Evolutionary conservation across 345 rosid genomes (phyloP).

Genomic region (Melaleuca quinquenervia): DNA sequence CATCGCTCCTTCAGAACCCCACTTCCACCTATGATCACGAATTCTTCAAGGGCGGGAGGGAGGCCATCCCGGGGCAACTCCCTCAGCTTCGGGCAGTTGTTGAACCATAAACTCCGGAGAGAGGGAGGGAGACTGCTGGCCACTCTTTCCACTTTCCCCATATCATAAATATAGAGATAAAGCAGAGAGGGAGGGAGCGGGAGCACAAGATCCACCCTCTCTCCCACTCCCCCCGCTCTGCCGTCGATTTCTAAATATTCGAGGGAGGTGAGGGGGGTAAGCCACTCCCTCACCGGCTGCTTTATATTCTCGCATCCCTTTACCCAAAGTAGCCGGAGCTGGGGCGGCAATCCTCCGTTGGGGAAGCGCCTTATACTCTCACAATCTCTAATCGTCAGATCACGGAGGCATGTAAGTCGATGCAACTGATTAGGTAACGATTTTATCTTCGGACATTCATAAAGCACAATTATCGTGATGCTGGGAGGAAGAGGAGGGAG

Average conservation of each 20-base stretch:
- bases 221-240: neutral
- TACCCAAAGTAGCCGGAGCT: fast-evolving
- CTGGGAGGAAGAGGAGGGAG: neutral
- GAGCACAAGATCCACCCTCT: neutral
- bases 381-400: fast-evolving
- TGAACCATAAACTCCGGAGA: fast-evolving
- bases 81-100: neutral
- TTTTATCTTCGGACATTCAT: neutral
- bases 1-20: neutral
- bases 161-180: fast-evolving
- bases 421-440: neutral
- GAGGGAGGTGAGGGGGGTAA: neutral
- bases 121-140: neutral
- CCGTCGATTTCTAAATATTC: fast-evolving
- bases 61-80: neutral
- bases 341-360: neutral
- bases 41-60: neutral
- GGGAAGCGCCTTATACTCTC: neutral
- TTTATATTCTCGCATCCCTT: fast-evolving
- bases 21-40: fast-evolving
- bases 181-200: neutral
- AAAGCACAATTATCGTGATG: neutral
- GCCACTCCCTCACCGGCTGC: neutral
- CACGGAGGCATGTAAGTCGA: neutral
- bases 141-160: neutral